These are phyloP conservation scores for Themeda triandra DNA, from an alignment of 176 grass and related monocot species.

Conservation along the genomic window DNA sequence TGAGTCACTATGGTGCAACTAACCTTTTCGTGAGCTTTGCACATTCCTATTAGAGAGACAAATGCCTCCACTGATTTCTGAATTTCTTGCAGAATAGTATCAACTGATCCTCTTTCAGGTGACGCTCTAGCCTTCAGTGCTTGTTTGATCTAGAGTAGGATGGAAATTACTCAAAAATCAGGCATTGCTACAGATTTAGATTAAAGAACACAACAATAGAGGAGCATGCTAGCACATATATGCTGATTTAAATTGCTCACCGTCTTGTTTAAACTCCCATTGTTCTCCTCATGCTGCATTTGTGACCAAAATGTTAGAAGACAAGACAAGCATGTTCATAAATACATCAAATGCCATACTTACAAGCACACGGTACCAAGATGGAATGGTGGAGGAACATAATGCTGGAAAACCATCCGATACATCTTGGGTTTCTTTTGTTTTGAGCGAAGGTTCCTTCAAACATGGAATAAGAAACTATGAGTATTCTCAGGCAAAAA, in stretches of 20 bases:
- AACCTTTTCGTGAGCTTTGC: conserved; percentile 76
- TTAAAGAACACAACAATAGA: background rate
- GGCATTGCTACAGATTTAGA: background rate
- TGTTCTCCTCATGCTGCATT: conserved; percentile 93
- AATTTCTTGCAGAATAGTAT: conserved; percentile 50
- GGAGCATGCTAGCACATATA: conserved; percentile 13
- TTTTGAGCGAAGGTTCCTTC: conserved; percentile 51
- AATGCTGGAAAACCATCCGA: conserved; percentile 52
- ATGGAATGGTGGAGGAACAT: conserved; percentile 57
- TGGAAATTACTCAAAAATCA: conserved; percentile 1
- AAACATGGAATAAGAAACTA: conserved; percentile 33
- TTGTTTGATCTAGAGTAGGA: conserved; percentile 73
- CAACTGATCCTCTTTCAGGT: conserved; percentile 39
- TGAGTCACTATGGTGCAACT: background rate
- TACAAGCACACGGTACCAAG: conserved; percentile 84
- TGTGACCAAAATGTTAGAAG: conserved; percentile 28
- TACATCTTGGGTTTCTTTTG: conserved; percentile 41
- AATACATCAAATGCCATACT: conserved; percentile 28
- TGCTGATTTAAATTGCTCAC: conserved; percentile 42
- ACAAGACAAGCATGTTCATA: conserved; percentile 1
- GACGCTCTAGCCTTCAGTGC: conserved; percentile 46
- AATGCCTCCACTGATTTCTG: conserved; percentile 63
- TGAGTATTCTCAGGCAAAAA: conserved; percentile 25
- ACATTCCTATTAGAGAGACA: conserved; percentile 58
- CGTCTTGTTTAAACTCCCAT: conserved; percentile 54